Base-by-base conservation (phyloP, 164 flowering plant genomes). In the Cinnamomum chago region DNA sequence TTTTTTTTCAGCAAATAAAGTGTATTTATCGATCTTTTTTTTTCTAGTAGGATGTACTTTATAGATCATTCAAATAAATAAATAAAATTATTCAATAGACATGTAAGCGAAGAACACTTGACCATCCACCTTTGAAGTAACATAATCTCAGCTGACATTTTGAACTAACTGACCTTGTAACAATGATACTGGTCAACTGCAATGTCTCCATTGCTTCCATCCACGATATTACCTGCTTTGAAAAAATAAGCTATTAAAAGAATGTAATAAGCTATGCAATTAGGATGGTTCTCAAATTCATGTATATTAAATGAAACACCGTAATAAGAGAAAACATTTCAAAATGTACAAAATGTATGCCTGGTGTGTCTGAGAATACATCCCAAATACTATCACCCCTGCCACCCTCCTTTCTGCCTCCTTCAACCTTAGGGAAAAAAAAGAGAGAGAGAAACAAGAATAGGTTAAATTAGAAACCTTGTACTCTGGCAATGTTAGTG, bases 331-430 rank as follows among this genome's bases (percentile, higher is more conserved):
- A 52, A 51, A 50, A 24, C 25, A 50, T 50, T 23, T 70, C 33
- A 70, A 52, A 72, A n/a, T 6, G 66, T 7, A 47, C n/a, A 70
- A 70, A 72, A n/a, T 6, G 66, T 3, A 47, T 71, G 85, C 97
- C 94, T 80, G 82, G 60, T 47, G 72, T 77, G 18, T 80, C 91
- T 14, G 96, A 58, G 68, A 94, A 92, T 65, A 84, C 87, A 83
- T 92, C 98, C 97, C 98, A 94, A 62, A 94, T 92, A 75, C 93
- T 83, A 76, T 90, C 82, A 73, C 96, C 98, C 79, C 86, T 84
- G 30, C 88, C 86, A 73, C 92, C 98, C 78, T 89, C 91, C 1
- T 86, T 84, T 50, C 77, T 71, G 13, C 88, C 98, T 67, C 98
- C 98, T 89, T 94, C 98, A 78, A 94, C 89, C 98, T 93, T 78